A percentile compares a stretch with the other conserved stretches of the same genome.
Evolutionary conservation across 306 rosid species (phyloP).

Genomic region (Trifolium fragiferum): DNA sequence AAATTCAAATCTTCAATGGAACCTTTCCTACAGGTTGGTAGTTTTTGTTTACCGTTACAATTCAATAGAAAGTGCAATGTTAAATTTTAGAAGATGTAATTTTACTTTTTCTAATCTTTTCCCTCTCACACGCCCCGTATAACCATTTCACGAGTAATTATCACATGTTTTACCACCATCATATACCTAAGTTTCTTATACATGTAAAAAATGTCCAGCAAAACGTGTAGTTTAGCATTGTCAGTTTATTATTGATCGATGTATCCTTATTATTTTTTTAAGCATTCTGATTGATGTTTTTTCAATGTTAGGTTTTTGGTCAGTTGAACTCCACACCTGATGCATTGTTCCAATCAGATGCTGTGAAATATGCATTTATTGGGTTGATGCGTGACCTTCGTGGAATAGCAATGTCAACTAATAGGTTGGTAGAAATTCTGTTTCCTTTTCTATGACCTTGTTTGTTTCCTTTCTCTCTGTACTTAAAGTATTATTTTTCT

Average conservation of each 20-base stretch:
- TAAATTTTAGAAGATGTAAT: slow-evolving; percentile 19
- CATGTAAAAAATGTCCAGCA: slow-evolving; percentile 12
- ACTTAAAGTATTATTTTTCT: slow-evolving; percentile 14
- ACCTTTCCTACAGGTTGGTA: slow-evolving; percentile 52
- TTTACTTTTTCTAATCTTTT: slow-evolving; percentile 13
- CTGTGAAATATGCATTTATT: slow-evolving; percentile 50
- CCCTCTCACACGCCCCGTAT: not conserved
- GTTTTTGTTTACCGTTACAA: slow-evolving; percentile 17
- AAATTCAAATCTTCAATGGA: slow-evolving; percentile 58
- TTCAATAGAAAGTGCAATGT: slow-evolving; percentile 19
- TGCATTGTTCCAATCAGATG: slow-evolving; percentile 49
- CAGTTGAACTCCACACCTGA: slow-evolving; percentile 51
- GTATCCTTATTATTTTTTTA: slow-evolving; percentile 5
- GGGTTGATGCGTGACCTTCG: slow-evolving; percentile 59
- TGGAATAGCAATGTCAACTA: slow-evolving; percentile 57
- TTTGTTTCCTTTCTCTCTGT: not conserved
- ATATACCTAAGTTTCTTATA: not conserved
- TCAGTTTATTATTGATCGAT: slow-evolving; percentile 8
- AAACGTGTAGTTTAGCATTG: not conserved
- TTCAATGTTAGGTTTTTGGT: slow-evolving; percentile 41
- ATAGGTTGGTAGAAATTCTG: slow-evolving; percentile 43
- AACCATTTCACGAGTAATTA: not conserved
- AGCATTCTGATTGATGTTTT: slow-evolving; percentile 32
- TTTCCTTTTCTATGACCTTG: slow-evolving; percentile 16
- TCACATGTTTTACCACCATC: slow-evolving; percentile 9